Base-by-base conservation (phyloP, 1,139 yeast species). In the Candida pseudoviswanathii region DNA sequence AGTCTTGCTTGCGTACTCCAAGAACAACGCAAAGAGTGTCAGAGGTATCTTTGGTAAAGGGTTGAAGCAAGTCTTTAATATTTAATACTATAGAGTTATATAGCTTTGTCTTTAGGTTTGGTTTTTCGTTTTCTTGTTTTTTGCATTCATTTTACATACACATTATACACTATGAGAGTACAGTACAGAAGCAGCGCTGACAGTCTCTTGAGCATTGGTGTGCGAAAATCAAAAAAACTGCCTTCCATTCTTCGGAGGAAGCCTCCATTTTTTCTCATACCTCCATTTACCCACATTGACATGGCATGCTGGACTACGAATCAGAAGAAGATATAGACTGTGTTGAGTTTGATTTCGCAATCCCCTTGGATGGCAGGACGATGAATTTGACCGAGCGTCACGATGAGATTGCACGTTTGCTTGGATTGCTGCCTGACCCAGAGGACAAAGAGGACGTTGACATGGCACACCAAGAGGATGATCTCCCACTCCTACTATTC, bases 21-120 rank as follows among this genome's bases (percentile, higher is more conserved):
- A 61, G 45, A 59, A 57, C 38, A 63, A 61, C 43, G 61, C 72
- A 5, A 50, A 58, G 7, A 63, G 59, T 43, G 75, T 70, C 26
- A 60, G 76, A 52, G 75, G 75, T 2, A 63, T 70, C 24, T 71
- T 71, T 47, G 75, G 75, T 5, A 62, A 58, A 47, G 76, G 75
- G 34, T 51, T 56, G 24, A 54, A 62, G 25, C 59, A 58, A 49
- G 62, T 56, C 5, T 63, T 60, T 45, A 53, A 58, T 48, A 49
- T 58, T 50, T 48, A 56, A 64, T 55, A 24, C 50, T 47, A 11
- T 7, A 11, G 3, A 4, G 24, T 11, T 11, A 4, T 33, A 33
- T 33, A 33, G 22, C 16, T 16, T 16, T 7, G 5, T 21, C 34
- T 32, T 31, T 31, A 10, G 9, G 11, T 38, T 38, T 21, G 22